Base-by-base conservation (phyloP, 192 early-diverging fungal species). In the Coemansia sp. region DNA sequence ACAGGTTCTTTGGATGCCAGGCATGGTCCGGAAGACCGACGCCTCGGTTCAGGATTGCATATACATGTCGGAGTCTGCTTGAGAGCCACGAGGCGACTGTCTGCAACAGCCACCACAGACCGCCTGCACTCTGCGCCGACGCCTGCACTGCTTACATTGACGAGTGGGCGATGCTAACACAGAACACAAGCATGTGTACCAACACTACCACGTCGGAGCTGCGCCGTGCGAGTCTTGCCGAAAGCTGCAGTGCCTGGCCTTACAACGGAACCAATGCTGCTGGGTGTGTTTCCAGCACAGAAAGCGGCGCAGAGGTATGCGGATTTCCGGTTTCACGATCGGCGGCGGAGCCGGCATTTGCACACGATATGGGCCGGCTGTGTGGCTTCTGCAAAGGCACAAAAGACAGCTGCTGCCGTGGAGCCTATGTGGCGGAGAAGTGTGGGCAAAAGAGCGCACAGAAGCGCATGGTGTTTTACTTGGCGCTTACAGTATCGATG, bases 41-140 rank as follows among this genome's bases (percentile, higher is more conserved):
- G 43, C 71, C 76, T 9, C 57, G 71, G 25, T 79, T 70, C 36
- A 71, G 69, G 17, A 67, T 79, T 43, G 43, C 65, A n/a, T 79
- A 79, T 55, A 66, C 66, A 5, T 79, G 76, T 59, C 71, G 76
- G 29, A 67, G 64, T n/a, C 62, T 70, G 13, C 71, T 79, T 5
- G 76, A 73, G 42, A 69, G 72, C 43, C 22, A 46, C 9, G 67
- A 73, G 49, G 65, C 71, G 9, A 41, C 41, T 41, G 52, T 10
- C 10, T 79, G 76, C 63, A 73, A 79, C 55, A 4, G 20, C 9
- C n/a, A 63, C 19, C 19, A 56, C 4, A 17, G 25, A 20, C 67
- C 71, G 33, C 71, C 64, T 1, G 42, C 73, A 14, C 62, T 75
- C 17, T 75, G 73, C 52, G 60, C 29, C 3, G 38, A 57, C 63